A percentile compares a stretch with the other conserved stretches of the same genome.
Conservation (phyloP, 495 filamentous ascomycete genomes). For the Penicillium antarcticum region DNA sequence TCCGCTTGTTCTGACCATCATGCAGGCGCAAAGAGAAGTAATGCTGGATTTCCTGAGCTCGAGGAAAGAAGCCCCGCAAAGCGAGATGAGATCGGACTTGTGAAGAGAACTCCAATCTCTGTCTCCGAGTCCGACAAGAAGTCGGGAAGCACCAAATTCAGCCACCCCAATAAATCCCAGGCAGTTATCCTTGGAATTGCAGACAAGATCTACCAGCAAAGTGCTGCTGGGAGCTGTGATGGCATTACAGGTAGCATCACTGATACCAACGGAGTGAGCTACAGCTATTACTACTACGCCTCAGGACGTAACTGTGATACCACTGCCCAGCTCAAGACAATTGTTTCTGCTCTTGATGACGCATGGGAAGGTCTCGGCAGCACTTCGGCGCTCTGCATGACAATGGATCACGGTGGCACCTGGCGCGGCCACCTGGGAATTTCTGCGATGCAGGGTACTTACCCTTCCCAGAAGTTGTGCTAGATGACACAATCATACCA, state of each 20-base stretch:
- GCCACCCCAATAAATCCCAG: background rate
- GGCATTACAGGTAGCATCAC: background rate
- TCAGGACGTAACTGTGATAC: conserved; percentile 1
- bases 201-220: background rate
- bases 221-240: background rate
- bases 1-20: background rate
- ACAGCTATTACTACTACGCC: background rate
- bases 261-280: background rate
- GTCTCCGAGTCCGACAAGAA: background rate
- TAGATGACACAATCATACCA: background rate
- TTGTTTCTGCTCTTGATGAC: background rate
- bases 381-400: conserved; percentile 1
- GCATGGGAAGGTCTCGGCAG: background rate
- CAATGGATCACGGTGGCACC: background rate
- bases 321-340: conserved; percentile 1
- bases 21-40: background rate
- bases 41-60: background rate
- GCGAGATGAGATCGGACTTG: background rate
- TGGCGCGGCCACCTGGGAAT: conserved; percentile 1
- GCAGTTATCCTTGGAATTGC: background rate
- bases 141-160: background rate
- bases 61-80: background rate
- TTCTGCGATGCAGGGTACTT: background rate
- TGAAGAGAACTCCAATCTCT: background rate
- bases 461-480: background rate